A percentile compares a stretch with the other conserved stretches of the same genome.
These are phyloP conservation scores for Trichosporon sp. DNA, from an alignment of 1,284 basidiomycete genomes.

Conservation along the genomic window DNA sequence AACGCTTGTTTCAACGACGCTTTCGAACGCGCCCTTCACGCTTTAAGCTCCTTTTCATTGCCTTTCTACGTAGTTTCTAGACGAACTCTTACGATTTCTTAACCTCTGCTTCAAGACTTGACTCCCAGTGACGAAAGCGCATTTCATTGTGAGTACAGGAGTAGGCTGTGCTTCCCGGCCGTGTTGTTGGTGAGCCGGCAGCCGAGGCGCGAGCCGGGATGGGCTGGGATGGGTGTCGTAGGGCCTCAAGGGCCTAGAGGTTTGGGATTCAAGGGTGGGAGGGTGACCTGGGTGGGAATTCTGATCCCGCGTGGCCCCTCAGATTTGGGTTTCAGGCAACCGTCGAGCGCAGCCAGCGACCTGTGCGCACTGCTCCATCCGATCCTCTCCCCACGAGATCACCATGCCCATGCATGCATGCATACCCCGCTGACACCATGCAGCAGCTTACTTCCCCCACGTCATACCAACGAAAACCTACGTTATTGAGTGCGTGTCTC, in stretches of 20 bases:
- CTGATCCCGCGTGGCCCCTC: conserved; percentile 1
- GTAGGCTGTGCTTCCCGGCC: background rate
- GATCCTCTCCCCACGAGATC: background rate
- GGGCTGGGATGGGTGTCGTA: background rate
- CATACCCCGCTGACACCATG: background rate
- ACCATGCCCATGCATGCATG: background rate
- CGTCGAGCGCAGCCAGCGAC: background rate
- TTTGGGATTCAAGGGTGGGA: conserved; percentile 1
- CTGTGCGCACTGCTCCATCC: background rate
- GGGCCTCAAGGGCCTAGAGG: background rate
- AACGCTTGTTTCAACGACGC: background rate
- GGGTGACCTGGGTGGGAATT: background rate
- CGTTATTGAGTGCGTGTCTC: conserved; percentile 1
- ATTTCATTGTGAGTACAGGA: background rate
- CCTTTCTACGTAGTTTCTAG: conserved; percentile 5
- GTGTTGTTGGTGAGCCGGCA: background rate
- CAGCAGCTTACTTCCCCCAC: background rate
- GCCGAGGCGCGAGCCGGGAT: too few relatives aligned
- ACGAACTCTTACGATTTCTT: background rate
- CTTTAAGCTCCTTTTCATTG: background rate
- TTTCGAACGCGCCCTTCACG: background rate
- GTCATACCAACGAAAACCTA: background rate
- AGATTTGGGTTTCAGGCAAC: background rate
- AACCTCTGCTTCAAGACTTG: background rate
- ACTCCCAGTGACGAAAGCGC: conserved; percentile 4